Base-by-base conservation (phyloP, 352 stramenopile species). In the Phytophthora sp. region DNA sequence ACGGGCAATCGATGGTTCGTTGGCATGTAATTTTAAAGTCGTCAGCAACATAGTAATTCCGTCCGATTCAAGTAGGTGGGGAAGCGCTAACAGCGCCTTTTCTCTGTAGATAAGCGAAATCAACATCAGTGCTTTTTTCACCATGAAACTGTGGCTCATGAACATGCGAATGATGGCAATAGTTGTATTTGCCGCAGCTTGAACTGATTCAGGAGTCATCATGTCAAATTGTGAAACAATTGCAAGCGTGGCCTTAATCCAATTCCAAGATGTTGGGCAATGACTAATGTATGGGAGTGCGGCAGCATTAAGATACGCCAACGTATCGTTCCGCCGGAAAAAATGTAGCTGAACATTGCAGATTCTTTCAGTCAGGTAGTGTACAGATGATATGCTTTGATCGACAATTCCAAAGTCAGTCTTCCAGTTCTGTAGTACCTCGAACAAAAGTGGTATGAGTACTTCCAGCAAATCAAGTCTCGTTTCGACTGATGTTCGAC, bases 81-180 rank as follows among this genome's bases (percentile, higher is more conserved):
- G 48, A 28, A 60, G 12, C 46, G 48, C 23, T 1, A 72, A 38
- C 17, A 66, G 37, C 7, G 20, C 41, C 18, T 59, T 61, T 17
- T 65, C 38, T 31, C 38, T 42, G n/a, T 60, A 70, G 15, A 66
- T 49, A 5, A 27, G 28, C 17, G 46, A 8, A 15, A 70, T 17
- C 21, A 74, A 21, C 13, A 37, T 2, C 12, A 66, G 12, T 20
- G 66, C 41, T 17, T 37, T 66, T 15, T 45, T 37, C 17, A 74
- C 60, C 49, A 74, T 69, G 39, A 57, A 70, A 39, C 20, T 62
- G 38, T 74, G 66, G 17, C 53, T 57, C 27, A 66, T 66, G 42
- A 60, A 70, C 53, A 66, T 66, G 10, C 31, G 42, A 42, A 66
- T 54, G n/a, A 62, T 45, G 7, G 9, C 20, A 18, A 70, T 13